phyloP scores from a whole-genome alignment of 257 asterid species.

The Lycium barbarum region DNA sequence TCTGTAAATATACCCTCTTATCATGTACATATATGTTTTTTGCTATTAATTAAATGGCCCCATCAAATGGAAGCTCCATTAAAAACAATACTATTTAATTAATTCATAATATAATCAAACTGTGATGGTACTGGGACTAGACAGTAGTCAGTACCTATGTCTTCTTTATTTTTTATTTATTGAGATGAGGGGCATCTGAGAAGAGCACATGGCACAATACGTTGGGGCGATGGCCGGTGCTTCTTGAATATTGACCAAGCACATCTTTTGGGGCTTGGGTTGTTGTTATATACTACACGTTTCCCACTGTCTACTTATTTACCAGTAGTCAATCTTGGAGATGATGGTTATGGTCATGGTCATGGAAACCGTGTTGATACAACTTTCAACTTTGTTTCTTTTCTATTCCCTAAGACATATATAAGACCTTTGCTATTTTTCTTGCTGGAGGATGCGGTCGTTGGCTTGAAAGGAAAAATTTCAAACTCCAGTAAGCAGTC shows the following conservation, averaged over 20 bases:
- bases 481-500: no score
- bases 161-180: neutral
- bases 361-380: neutral
- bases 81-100: no score
- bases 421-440: neutral
- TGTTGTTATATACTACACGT: neutral
- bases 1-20: no score
- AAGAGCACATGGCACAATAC: neutral
- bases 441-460: neutral
- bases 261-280: neutral
- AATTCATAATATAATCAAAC: neutral
- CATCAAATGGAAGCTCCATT: neutral
- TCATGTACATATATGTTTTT: no score
- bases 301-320: neutral
- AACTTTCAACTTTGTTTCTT: neutral
- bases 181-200: constrained; percentile 31
- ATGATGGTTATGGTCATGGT: neutral
- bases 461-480: neutral
- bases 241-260: neutral
- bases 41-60: neutral
- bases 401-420: neutral
- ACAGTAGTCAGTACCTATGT: neutral
- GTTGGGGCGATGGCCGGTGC: neutral
- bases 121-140: no score
- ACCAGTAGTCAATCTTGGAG: neutral